Evolutionary conservation across 129 eudicot genomes (phyloP).

Genomic region (Flaveria robusta): DNA sequence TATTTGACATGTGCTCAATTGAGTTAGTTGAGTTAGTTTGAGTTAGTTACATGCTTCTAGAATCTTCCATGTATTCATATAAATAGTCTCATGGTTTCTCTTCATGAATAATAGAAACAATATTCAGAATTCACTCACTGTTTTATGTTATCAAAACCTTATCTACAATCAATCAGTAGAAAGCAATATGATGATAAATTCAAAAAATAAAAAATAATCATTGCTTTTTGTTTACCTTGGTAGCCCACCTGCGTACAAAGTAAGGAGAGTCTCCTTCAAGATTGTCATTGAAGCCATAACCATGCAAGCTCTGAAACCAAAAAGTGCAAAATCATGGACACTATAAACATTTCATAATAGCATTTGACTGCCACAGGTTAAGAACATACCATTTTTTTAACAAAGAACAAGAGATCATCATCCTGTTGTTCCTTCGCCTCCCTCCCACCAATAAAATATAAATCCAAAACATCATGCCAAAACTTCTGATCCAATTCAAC

Average conservation of each 20-base stretch:
- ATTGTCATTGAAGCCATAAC: slow-evolving; percentile 10
- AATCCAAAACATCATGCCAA: slow-evolving; percentile 80
- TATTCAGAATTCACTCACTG: no score
- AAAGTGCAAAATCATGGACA: slow-evolving; percentile 9
- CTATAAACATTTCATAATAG: background rate
- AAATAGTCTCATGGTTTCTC: no score
- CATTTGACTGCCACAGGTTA: background rate
- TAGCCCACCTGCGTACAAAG: slow-evolving; percentile 7
- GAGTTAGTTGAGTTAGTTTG: no score
- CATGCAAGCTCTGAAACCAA: slow-evolving; percentile 52
- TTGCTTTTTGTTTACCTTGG: slow-evolving; percentile 7
- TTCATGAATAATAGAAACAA: no score
- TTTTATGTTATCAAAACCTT: slow-evolving; percentile 36
- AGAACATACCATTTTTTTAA: slow-evolving; percentile 62
- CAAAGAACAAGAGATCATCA: slow-evolving; percentile 92
- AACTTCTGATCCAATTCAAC: slow-evolving; percentile 76
- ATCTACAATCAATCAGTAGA: slow-evolving; percentile 62
- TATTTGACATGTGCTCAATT: no score
- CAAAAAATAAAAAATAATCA: background rate
- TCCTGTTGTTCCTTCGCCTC: slow-evolving; percentile 80
- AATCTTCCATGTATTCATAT: no score
- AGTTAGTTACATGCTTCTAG: no score
- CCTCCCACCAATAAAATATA: slow-evolving; percentile 72
- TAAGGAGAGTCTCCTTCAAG: slow-evolving; percentile 1
- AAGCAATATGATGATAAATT: slow-evolving; percentile 3